Base-by-base conservation (phyloP, 768 basidiomycete genomes). In the Mycena sanguinolenta region DNA sequence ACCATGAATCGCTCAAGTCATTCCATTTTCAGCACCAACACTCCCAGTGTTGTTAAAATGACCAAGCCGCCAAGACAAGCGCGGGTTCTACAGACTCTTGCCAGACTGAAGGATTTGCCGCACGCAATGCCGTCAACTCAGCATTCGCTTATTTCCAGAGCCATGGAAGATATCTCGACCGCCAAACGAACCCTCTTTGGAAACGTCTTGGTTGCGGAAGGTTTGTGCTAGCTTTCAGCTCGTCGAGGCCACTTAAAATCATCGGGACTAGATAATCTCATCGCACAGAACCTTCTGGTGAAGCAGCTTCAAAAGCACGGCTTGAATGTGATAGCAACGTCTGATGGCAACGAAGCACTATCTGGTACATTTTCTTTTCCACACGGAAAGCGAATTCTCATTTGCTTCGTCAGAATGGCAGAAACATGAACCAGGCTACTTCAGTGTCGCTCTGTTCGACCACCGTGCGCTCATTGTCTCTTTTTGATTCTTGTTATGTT, bases 171-270 rank as follows among this genome's bases (percentile, higher is more conserved):
- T 57, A 71, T 85, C 17, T 79, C 82, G 6, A 76, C 82, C 32
- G 83, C 84, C 2, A 88, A 87, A 57, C 83, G 90, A 27, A 90
- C 87, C 4, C 81, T 92, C 6, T 90, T 80, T 73, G 91, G 91
- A 25, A 91, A 90, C 69, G 86, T 94, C 12, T 84, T 94, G 14
- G 85, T 94, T 25, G 92, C 92, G 4, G 92, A 93, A 86, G 92
- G 91, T 89, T 46, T 54, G 78, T 70, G 21, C 65, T 46, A 12
- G 4, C 38, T 59, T 23, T 27, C 8, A 30, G 23, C 32, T 23
- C 21, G 42, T 23, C 57, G 38, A 5, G 19, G 28, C 42, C 38
- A 46, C 57, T 32, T 34, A 64, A 38, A 38, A 36, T 44, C 63
- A 32, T 64, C 36, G 46, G 34, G 28, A 46, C 32, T 64, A 92